A percentile compares a stretch with the other conserved stretches of the same genome.
phyloP scores from a whole-genome alignment of 2,329 filamentous ascomycete species.

The Fusarium sp. region DNA sequence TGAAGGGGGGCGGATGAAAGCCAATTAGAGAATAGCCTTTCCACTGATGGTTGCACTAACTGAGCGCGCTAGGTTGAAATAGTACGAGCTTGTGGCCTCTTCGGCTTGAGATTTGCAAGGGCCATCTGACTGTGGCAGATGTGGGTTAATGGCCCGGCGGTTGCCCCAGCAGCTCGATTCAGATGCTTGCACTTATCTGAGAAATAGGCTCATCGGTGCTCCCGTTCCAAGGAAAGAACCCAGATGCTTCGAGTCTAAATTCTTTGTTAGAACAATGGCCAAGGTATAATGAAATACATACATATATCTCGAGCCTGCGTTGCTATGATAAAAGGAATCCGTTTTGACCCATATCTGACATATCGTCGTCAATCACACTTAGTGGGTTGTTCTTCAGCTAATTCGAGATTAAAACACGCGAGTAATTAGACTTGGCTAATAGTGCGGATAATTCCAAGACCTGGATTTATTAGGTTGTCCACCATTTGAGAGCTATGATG shows the following conservation, averaged over 20 bases:
- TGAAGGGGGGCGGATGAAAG: conserved; percentile 23
- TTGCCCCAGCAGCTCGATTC: conserved; percentile 36
- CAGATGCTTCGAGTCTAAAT: conserved; percentile 1
- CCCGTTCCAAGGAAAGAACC: conserved; percentile 21
- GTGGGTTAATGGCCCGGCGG: conserved; percentile 24
- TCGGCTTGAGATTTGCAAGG: conserved; percentile 18
- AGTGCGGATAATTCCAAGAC: neutral
- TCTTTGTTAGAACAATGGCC: neutral
- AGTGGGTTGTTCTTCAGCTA: neutral
- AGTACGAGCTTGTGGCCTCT: conserved; percentile 28
- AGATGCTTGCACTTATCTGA: conserved; percentile 16
- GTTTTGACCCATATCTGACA: neutral
- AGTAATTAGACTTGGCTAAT: conserved; percentile 1
- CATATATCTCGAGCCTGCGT: neutral
- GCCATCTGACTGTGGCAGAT: neutral
- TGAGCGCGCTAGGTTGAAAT: conserved; percentile 22
- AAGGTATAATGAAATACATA: neutral
- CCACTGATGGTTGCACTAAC: conserved; percentile 17
- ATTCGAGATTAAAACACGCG: conserved; percentile 1
- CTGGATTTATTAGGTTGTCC: neutral
- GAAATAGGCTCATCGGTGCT: conserved; percentile 1
- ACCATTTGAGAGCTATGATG: neutral
- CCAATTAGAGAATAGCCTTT: conserved; percentile 25
- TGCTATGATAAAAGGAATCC: neutral
- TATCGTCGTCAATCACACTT: neutral